Percentiles rank a stretch among this genome's conserved stretches.
Conservation (phyloP, 176 grass and related monocot species). For the Paspalum vaginatum region DNA sequence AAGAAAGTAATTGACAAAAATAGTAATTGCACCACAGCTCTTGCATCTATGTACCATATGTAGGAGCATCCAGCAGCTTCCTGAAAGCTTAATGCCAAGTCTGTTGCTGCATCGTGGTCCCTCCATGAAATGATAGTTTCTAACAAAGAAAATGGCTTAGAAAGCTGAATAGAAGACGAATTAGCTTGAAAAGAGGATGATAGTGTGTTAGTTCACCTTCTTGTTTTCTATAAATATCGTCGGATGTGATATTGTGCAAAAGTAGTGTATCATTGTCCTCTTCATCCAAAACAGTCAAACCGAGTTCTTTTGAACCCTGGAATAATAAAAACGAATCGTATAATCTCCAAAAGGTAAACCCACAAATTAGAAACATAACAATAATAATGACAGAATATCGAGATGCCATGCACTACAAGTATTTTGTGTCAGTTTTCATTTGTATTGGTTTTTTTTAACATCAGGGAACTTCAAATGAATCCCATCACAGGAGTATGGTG, state of each 20-base stretch:
- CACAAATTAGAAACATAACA: conserved; percentile 23
- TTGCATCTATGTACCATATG: conserved; percentile 72
- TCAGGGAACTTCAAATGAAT: conserved; percentile 19
- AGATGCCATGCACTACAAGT: conserved; percentile 15
- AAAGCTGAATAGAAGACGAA: background rate
- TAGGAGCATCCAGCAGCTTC: conserved; percentile 95
- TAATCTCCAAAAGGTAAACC: conserved; percentile 29
- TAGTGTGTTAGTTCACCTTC: conserved; percentile 58
- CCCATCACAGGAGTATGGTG: background rate
- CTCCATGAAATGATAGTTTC: conserved; percentile 99
- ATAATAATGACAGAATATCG: conserved; percentile 1
- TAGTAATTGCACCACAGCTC: conserved; percentile 25
- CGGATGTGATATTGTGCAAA: conserved; percentile 69
- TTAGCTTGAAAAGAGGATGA: conserved; percentile 1
- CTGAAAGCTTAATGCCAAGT: conserved; percentile 96
- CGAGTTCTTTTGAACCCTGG: conserved; percentile 81
- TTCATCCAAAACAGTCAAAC: conserved; percentile 89
- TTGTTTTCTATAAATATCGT: conserved; percentile 98
- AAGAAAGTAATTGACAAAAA: conserved; percentile 4
- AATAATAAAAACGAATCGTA: conserved; percentile 25
- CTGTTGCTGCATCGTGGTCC: conserved; percentile 74
- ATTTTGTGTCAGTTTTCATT: conserved; percentile 27
- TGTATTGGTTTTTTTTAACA: background rate
- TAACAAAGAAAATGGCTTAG: conserved; percentile 45
- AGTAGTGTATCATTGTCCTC: conserved; percentile 83